Percentiles rank a stretch among this genome's conserved stretches.
Conservation (phyloP, 805 yeast genomes). For the Jamesozyma piceae region DNA sequence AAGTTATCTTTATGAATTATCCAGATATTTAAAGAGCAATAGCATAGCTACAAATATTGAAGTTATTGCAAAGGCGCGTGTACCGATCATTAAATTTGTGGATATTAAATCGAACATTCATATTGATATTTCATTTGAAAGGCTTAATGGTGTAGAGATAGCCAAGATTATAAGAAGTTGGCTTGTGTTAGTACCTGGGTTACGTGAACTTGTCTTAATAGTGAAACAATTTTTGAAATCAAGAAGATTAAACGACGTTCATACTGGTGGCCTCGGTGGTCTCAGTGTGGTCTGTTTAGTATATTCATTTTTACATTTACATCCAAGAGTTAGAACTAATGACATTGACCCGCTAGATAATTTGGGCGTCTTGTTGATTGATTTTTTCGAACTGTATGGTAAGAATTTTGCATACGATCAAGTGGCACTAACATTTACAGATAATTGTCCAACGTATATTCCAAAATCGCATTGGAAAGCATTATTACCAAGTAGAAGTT, state of each 20-base stretch:
- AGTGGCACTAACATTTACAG: constrained; percentile 53
- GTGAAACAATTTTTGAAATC: constrained; percentile 78
- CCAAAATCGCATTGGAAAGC: constrained; percentile 47
- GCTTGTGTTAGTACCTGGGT: constrained; percentile 63
- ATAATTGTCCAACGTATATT: constrained; percentile 51
- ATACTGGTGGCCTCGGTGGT: constrained; percentile 91
- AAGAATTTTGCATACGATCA: constrained; percentile 76
- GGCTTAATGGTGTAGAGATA: constrained; percentile 72
- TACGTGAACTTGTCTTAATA: constrained; percentile 72
- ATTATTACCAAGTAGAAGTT: constrained; percentile 33
- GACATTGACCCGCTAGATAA: constrained; percentile 63
- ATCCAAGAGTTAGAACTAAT: constrained; percentile 63
- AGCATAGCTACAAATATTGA: constrained; percentile 64
- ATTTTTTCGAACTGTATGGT: constrained; percentile 89
- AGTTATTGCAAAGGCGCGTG: constrained; percentile 83
- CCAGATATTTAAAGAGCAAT: constrained; percentile 54
- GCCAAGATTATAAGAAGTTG: constrained; percentile 70
- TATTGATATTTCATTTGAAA: constrained; percentile 85
- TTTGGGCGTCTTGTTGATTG: constrained; percentile 77
- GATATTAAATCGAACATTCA: constrained; percentile 64
- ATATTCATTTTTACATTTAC: constrained; percentile 67
- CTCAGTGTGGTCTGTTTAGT: constrained; percentile 84
- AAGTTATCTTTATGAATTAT: constrained; percentile 57
- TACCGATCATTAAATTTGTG: constrained; percentile 86
- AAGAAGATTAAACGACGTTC: constrained; percentile 75